Conservation (phyloP, 306 rosid genomes). For the Cicer judaicum region DNA sequence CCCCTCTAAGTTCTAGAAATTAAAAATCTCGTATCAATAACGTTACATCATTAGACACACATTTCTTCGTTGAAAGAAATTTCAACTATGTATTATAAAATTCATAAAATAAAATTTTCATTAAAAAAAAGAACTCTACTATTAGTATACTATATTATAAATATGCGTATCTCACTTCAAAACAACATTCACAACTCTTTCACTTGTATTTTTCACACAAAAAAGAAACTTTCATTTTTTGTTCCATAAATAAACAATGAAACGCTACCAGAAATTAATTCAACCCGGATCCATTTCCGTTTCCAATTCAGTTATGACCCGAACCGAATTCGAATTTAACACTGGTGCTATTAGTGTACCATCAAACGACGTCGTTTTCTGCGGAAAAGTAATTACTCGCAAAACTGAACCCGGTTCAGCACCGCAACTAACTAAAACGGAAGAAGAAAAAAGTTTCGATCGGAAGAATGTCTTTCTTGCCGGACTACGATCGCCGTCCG, state of each 20-base stretch:
- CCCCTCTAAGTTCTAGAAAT: conserved; percentile 7
- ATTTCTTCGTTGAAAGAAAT: too few species aligned
- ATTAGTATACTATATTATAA: too few species aligned
- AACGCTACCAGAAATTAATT: background rate
- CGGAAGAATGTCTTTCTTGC: background rate
- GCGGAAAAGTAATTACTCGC: conserved; percentile 47
- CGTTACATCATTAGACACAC: background rate
- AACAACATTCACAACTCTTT: background rate
- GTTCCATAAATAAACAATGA: conserved; percentile 8
- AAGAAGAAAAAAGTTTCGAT: background rate
- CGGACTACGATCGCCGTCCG: conserved; percentile 34
- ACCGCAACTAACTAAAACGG: background rate
- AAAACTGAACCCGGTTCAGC: conserved; percentile 26
- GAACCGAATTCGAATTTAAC: conserved; percentile 46
- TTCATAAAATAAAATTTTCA: too few species aligned
- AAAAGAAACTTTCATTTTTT: background rate
- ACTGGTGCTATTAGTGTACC: background rate
- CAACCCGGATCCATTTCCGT: conserved; percentile 2
- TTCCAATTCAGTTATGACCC: background rate
- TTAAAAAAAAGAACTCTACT: too few species aligned
- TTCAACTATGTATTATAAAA: too few species aligned
- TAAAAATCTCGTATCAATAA: background rate
- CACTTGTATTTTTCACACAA: background rate
- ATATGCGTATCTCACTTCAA: too few species aligned
- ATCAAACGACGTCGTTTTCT: conserved; percentile 47